These are phyloP conservation scores for Lindgomyces ingoldianus DNA, from an alignment of 495 filamentous ascomycete genomes.

Conservation along the genomic window DNA sequence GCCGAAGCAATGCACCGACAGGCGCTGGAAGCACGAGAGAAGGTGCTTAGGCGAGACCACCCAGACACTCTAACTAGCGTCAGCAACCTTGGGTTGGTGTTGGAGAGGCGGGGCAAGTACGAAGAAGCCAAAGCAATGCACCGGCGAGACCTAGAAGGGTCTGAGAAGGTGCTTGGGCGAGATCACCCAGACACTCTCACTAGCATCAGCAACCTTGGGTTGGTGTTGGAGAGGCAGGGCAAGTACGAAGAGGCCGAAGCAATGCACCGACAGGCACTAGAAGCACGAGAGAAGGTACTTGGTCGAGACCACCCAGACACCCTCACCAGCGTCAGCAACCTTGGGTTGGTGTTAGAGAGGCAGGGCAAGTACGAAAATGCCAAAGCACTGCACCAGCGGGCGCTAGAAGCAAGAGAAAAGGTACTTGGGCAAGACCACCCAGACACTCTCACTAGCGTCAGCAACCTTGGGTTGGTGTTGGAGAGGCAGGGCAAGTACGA, in stretches of 20 bases:
- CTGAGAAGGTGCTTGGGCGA: slow-evolving; percentile 6
- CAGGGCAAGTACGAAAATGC: background rate
- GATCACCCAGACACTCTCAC: background rate
- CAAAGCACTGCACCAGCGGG: background rate
- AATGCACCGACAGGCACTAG: background rate
- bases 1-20: no score
- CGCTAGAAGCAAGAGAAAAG: background rate
- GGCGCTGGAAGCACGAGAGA: no score
- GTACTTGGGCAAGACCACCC: background rate
- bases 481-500: background rate
- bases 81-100: background rate
- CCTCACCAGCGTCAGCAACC: background rate
- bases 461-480: background rate
- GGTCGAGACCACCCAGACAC: background rate
- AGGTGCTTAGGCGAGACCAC: no score
- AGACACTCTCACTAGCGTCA: background rate
- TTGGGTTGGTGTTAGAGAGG: background rate
- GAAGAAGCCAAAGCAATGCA: slow-evolving; percentile 1
- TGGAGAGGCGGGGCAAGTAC: background rate
- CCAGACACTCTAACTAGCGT: background rate
- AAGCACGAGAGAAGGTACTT: slow-evolving; percentile 3
- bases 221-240: background rate
- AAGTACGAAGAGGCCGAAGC: background rate
- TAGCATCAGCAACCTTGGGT: background rate
- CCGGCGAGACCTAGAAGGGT: background rate